Percentiles rank a stretch among this genome's conserved stretches.
Conservation (phyloP, 768 basidiomycete species). For the Amyloporia xantha region DNA sequence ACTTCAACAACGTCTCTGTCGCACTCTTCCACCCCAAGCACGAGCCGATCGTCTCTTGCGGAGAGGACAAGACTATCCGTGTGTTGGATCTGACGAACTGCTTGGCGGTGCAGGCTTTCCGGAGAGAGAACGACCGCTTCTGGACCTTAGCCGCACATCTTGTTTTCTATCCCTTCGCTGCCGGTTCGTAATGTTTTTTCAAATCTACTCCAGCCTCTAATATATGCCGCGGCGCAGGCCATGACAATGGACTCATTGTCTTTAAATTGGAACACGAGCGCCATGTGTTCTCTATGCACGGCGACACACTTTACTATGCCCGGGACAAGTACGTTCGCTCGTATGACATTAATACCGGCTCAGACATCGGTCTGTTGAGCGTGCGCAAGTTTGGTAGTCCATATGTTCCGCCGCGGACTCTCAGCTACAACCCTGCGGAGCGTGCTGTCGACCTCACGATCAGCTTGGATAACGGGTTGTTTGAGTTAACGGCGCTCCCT, state of each 20-base stretch:
- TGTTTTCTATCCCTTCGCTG: constrained; percentile 95
- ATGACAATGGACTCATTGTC: constrained; percentile 96
- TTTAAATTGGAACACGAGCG: constrained; percentile 99
- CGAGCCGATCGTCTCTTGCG: constrained; percentile 93
- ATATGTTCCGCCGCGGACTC: constrained; percentile 87
- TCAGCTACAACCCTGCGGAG: constrained; percentile 97
- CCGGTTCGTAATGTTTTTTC: constrained; percentile 43
- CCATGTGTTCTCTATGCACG: constrained; percentile 89
- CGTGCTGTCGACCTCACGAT: constrained; percentile 86
- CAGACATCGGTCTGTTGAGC: constrained; percentile 87
- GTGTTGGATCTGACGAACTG: constrained; percentile 97
- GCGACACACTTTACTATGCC: constrained; percentile 90
- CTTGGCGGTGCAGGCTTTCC: constrained; percentile 94
- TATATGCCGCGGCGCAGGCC: constrained; percentile 52
- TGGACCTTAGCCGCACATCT: constrained; percentile 97
- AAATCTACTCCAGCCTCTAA: background rate
- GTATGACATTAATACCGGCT: constrained; percentile 87
- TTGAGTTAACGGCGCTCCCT: constrained; percentile 80
- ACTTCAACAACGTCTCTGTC: constrained; percentile 96
- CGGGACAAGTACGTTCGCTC: constrained; percentile 97
- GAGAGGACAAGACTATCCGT: constrained; percentile 98
- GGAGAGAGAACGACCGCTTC: constrained; percentile 94
- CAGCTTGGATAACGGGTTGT: constrained; percentile 91
- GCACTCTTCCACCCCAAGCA: constrained; percentile 97
- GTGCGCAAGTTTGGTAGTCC: constrained; percentile 95